Base-by-base conservation (phyloP, 2,329 filamentous ascomycete species). In the Clonostachys byssicola region DNA sequence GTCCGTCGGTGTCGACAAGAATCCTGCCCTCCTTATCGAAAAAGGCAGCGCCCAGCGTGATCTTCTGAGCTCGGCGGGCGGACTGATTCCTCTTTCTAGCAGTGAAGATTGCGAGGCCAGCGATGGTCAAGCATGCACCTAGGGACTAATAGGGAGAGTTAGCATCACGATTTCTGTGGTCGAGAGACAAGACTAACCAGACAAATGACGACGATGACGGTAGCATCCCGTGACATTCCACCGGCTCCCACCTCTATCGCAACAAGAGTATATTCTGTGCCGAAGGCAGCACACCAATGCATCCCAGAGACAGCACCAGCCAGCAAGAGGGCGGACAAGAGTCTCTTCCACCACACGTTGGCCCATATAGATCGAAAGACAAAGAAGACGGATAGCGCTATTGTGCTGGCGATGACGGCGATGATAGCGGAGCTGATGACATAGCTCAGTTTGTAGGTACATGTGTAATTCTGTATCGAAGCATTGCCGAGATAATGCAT, bases 401-500 rank as follows among this genome's bases (percentile, higher is more conserved):
- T 67, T 12, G 82, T 82, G 51, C 85, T 91, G 7, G 88, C 86
- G 9, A 80, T 75, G 4, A 89, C 76, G 5, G 90, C 86, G 52
- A 95, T 90, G 42, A 86, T 61, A 18, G 81, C 81, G 6, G 89
- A 81, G 4, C 85, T 87, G 3, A 85, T 68, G 14, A 95, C 77
- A 58, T 83, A 81, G 20, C 66, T 68, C 13, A 69, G 59, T 5
- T 67, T 64, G 55, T 92, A 91, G 12, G 72, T 66, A 55, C 88
- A 85, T 4, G 61, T 66, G 59, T 94, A 95, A 61, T 95, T 92
- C 23, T 76, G 75, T 51, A 92, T 90, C 34, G 89, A 89, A 34
- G 86, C 80, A 60, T 95, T 91, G 16, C 89, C 89, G 16, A 92
- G 72, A 58, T 94, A 95, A 63, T 95, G 88, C 89, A 95, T 94